These are phyloP conservation scores for Harringtonia aguacate DNA, from an alignment of 2,329 filamentous ascomycete genomes.

Conservation along the genomic window DNA sequence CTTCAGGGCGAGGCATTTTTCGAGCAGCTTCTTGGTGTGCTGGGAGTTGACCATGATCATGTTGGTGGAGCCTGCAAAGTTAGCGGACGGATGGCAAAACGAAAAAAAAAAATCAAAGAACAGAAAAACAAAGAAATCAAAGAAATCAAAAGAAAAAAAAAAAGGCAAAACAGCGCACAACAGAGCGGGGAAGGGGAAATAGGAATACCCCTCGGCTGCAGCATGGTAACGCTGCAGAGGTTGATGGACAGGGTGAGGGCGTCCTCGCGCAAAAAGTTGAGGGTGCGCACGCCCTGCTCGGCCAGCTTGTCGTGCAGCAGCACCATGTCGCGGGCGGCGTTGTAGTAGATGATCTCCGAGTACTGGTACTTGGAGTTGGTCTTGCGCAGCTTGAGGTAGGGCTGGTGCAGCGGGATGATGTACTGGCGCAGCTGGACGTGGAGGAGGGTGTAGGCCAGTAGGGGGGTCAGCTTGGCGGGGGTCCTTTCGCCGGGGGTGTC, in stretches of 20 bases:
- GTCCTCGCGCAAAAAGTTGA: conserved; percentile 52
- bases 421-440: conserved; percentile 52
- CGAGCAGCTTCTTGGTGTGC: conserved; percentile 49
- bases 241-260: conserved; percentile 49
- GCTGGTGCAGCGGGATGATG: conserved; percentile 50
- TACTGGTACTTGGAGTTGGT: conserved; percentile 51
- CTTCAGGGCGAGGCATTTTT: conserved; percentile 50
- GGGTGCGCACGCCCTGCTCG: conserved; percentile 45
- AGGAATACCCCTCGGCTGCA: conserved; percentile 41
- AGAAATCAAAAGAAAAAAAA: no score
- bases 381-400: conserved; percentile 48
- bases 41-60: conserved; percentile 53
- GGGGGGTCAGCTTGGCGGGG: conserved; percentile 36
- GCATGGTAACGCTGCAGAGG: conserved; percentile 49
- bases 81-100: conserved; percentile 13
- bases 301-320: conserved; percentile 50
- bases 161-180: no score
- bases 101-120: neutral
- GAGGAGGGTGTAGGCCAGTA: conserved; percentile 48
- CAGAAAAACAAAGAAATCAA: neutral
- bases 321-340: conserved; percentile 49
- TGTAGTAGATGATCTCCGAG: conserved; percentile 54
- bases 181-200: no score
- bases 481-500: no score
- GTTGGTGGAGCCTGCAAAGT: conserved; percentile 38